phyloP scores from a whole-genome alignment of 2,329 filamentous ascomycete genomes.

The Rutstroemia sp. region DNA sequence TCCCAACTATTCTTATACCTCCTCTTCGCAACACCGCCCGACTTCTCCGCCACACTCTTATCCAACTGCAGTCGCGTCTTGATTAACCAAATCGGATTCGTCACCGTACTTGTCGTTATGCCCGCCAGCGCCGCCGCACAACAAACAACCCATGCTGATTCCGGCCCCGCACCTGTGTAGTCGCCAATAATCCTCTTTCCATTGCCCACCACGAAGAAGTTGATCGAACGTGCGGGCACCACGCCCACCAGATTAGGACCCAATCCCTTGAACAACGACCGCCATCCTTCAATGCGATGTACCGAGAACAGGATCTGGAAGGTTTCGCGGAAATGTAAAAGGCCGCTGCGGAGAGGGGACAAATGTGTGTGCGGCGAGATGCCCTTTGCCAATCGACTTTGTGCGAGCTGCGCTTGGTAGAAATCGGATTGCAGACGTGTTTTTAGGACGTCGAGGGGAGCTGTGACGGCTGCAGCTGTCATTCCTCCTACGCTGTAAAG shows the following conservation, averaged over 20 bases:
- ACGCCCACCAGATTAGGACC: slow-evolving; percentile 87
- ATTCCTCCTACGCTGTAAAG: slow-evolving; percentile 70
- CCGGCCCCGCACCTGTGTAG: slow-evolving; percentile 61
- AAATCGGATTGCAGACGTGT: slow-evolving; percentile 91
- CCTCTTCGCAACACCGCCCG: slow-evolving; percentile 46
- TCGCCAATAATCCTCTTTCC: slow-evolving; percentile 76
- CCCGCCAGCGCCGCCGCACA: slow-evolving; percentile 70
- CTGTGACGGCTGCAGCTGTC: slow-evolving; percentile 86
- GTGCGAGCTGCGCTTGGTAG: slow-evolving; percentile 76
- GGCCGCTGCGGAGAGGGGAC: slow-evolving; percentile 56
- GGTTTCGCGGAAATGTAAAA: slow-evolving; percentile 77
- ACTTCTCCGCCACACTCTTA: slow-evolving; percentile 64
- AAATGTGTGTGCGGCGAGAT: slow-evolving; percentile 47
- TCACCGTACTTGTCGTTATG: slow-evolving; percentile 80
- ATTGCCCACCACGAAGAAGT: slow-evolving; percentile 91
- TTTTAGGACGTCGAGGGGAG: slow-evolving; percentile 88
- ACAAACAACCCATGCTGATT: slow-evolving; percentile 71
- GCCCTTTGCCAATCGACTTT: slow-evolving; percentile 50
- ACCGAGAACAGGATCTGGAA: slow-evolving; percentile 78
- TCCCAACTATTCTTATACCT: slow-evolving; percentile 84
- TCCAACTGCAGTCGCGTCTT: slow-evolving; percentile 92
- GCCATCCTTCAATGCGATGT: slow-evolving; percentile 72
- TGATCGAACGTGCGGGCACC: slow-evolving; percentile 82
- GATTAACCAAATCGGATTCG: slow-evolving; percentile 94
- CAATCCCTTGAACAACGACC: slow-evolving; percentile 87